These are phyloP conservation scores for Cladophialophora exuberans DNA, from an alignment of 2,329 filamentous ascomycete genomes.

Conservation along the genomic window DNA sequence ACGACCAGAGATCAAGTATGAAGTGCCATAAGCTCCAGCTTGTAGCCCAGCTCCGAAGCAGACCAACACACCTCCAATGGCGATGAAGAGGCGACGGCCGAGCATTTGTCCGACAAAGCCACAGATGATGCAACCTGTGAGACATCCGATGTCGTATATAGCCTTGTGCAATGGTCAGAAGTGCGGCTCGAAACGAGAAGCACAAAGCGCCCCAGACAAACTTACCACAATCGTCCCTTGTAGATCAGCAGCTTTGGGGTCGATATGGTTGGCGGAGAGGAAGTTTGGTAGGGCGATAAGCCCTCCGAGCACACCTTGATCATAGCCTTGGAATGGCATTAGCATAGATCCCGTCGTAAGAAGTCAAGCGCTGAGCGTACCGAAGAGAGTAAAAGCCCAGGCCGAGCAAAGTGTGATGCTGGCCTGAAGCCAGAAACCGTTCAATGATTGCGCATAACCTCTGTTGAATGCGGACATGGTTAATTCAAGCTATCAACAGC, in stretches of 20 bases:
- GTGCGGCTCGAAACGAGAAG: neutral
- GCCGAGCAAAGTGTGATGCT: constrained; percentile 25
- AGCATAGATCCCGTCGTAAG: neutral
- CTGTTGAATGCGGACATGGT: constrained; percentile 26
- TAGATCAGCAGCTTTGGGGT: constrained; percentile 45
- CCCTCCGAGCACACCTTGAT: constrained; percentile 43
- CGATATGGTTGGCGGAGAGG: constrained; percentile 21
- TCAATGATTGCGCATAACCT: constrained; percentile 19
- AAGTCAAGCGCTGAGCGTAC: neutral
- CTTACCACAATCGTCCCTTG: constrained; percentile 49
- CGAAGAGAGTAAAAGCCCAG: constrained; percentile 27
- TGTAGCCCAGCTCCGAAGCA: constrained; percentile 46
- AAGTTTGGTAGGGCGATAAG: constrained; percentile 59
- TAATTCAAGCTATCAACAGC: too few relatives aligned
- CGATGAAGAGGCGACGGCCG: constrained; percentile 53
- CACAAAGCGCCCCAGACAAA: neutral
- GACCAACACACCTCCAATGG: constrained; percentile 60
- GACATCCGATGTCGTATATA: constrained; percentile 52
- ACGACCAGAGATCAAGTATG: constrained; percentile 33
- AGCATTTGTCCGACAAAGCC: constrained; percentile 41
- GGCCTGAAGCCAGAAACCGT: constrained; percentile 22
- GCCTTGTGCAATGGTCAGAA: constrained; percentile 31
- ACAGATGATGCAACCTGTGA: constrained; percentile 43
- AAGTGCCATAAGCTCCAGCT: constrained; percentile 24
- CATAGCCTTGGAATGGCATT: constrained; percentile 17